Base-by-base conservation (phyloP, 148 eudicot species). In the Rhododendron griersonianum region DNA sequence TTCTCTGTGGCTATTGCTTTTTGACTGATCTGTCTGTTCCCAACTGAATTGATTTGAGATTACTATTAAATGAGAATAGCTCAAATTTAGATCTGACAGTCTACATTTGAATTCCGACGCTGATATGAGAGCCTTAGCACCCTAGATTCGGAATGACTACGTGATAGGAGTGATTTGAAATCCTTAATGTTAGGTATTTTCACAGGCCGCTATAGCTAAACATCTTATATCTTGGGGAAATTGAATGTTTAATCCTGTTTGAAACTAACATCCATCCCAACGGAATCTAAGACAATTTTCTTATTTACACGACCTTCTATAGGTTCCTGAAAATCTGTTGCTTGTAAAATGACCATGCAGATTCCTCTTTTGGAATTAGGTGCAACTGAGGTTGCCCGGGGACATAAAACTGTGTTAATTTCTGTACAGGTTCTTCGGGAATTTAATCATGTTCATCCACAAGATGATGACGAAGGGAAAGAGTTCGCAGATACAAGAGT, bases 381-480 rank as follows among this genome's bases (percentile, higher is more conserved):
- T 82, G 18, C 13, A 41, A 61, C 51, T 57, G 44, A 51, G 74
- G 73, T 44, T 86, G 28, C 14, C 19, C 0, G 39, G 81, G 55
- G 19, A 37, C 18, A 2, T 81, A n/a, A 67, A 86, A 14, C 48
- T 13, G 37, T 73, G 30, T 74, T 30, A 57, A 39, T 86, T 80
- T 15, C 51, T 65, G 74, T 91, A 85, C 94, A 97, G 99, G 91
- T 97, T 90, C 98, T 97, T 89, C 94, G 98, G 57, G 99, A 97
- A 79, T 97, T 97, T 86, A 97, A 97, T 89, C 98, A 97, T 90
- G 99, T 97, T 83, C 94, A 97, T 91, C 98, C 98, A 69, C 98
- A 93, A 84, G 94, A 93, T 89, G 99, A 97, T 63, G 96, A 93
- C 50, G 98, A 97, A 80, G 99, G 99, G 81, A 97, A 94, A 87